Base-by-base conservation (phyloP, 2,329 filamentous ascomycete species). In the Fusarium brevicatenulatum region DNA sequence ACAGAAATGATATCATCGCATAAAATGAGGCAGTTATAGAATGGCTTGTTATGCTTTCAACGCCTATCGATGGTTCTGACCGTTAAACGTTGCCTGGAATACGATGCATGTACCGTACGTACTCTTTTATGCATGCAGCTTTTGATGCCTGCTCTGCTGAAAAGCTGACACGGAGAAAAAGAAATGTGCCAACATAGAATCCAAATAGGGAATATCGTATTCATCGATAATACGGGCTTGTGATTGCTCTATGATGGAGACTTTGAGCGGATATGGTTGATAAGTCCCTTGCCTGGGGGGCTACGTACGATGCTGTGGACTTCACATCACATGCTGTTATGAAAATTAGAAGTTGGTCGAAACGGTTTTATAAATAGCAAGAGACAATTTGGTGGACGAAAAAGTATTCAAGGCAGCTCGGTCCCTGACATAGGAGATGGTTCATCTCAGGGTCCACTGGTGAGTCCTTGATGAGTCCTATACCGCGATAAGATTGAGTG, bases 41-140 rank as follows among this genome's bases (percentile, higher is more conserved):
- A 59, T 16, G 57, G 47, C 18, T 39, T 42, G 25, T 55, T 55
- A 55, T 60, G 28, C 57, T 55, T 42, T 55, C 34, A 53, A 55
- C 47, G 46, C 46, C n/a, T 25, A 40, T 40, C 36, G 23, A 42
- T 39, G 21, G 25, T 13, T 7, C 18, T 5, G 19, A 13, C 36
- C 37, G 37, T 36, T 61, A 15, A 44, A 42, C 30, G 58, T 56
- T 61, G 58, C 49, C 37, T 56, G 58, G 58, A 61, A 61, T 43
- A 61, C 58, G 37, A 61, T n/a, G 36, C 34, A 54, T 40, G 50
- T n/a, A n/a, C 19, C 11, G 25, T n/a, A 15, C 11, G 19, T 9
- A n/a, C 36, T 60, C 28, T 42, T 37, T 34, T n/a, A 44, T 34
- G 15, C 4, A 62, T n/a, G 37, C 15, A 36, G 50, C 28, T 32